Conservation (phyloP, 2,329 filamentous ascomycete genomes). For the Fusarium equiseti region DNA sequence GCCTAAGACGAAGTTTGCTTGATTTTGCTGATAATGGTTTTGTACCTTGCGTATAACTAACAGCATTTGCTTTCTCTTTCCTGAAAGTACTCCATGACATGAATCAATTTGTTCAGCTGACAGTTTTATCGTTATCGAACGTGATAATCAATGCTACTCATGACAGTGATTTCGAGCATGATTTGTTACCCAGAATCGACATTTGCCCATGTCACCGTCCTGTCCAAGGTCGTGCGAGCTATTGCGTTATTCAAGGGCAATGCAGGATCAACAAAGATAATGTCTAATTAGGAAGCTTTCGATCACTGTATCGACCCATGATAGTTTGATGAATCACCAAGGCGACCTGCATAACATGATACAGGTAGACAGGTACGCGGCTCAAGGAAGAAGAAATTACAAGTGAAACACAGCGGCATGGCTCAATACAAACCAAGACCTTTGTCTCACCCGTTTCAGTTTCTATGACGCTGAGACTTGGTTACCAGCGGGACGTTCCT, state of each 20-base stretch:
- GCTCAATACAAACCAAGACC: slow-evolving; percentile 5
- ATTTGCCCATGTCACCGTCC: too few species aligned
- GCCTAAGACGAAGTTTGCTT: slow-evolving; percentile 48
- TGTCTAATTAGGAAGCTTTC: not conserved
- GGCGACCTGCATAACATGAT: slow-evolving; percentile 1
- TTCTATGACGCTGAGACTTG: slow-evolving; percentile 28
- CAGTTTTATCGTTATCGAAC: too few species aligned
- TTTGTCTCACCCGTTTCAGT: slow-evolving; percentile 7
- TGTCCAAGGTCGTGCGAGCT: not conserved
- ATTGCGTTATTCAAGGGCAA: not conserved
- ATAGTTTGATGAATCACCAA: slow-evolving; percentile 8
- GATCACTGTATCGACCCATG: not conserved
- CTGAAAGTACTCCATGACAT: not conserved
- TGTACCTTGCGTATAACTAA: not conserved
- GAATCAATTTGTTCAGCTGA: not conserved
- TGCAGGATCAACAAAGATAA: not conserved
- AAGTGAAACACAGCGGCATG: slow-evolving; percentile 17
- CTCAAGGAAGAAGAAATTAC: slow-evolving; percentile 2
- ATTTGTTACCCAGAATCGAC: fast-evolving
- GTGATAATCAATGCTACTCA: not conserved
- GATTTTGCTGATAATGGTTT: not conserved
- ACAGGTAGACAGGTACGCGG: slow-evolving; percentile 13
- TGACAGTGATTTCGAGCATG: not conserved
- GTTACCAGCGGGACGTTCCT: slow-evolving; percentile 6
- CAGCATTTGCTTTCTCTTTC: too few species aligned